Percentiles rank a stretch among this genome's conserved stretches.
Evolutionary conservation across 441 rosid species (phyloP).

Genomic region (Jatropha podagrica): DNA sequence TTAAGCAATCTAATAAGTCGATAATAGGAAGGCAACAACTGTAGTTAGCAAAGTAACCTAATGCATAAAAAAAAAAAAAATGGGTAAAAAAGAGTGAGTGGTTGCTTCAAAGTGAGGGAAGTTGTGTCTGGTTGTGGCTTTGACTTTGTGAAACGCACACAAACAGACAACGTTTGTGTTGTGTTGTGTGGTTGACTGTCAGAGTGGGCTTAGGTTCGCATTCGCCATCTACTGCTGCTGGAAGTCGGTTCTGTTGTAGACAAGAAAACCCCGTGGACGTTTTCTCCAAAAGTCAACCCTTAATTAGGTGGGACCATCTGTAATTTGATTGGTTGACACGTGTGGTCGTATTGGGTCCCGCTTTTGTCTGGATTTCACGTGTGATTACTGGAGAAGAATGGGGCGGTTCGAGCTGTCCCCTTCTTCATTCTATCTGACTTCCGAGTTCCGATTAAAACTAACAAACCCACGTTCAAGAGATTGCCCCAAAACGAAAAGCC

Average conservation of each 20-base stretch:
- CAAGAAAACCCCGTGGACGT: constrained; percentile 13
- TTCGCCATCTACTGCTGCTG: neutral
- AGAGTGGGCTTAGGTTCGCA: constrained; percentile 48
- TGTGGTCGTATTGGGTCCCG: neutral
- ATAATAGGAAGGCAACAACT: no score
- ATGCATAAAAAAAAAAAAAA: no score
- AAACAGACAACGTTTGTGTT: constrained; percentile 22
- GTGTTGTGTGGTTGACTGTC: constrained; percentile 43
- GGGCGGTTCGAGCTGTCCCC: constrained; percentile 35
- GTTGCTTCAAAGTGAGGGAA: constrained; percentile 51
- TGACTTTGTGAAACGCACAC: constrained; percentile 44
- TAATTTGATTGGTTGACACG: constrained; percentile 16
- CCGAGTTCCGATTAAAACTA: neutral
- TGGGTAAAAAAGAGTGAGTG: neutral
- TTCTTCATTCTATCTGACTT: neutral
- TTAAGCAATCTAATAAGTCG: no score
- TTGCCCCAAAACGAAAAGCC: no score
- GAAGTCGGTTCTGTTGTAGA: constrained; percentile 16
- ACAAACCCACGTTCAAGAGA: neutral
- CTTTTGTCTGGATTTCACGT: constrained; percentile 17
- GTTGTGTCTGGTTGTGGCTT: constrained; percentile 43
- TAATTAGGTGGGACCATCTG: constrained; percentile 21
- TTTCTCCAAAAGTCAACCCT: constrained; percentile 40
- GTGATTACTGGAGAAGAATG: constrained; percentile 40
- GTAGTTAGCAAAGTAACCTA: no score